Base-by-base conservation (phyloP, 345 rosid genomes). In the Boechera stricta region DNA sequence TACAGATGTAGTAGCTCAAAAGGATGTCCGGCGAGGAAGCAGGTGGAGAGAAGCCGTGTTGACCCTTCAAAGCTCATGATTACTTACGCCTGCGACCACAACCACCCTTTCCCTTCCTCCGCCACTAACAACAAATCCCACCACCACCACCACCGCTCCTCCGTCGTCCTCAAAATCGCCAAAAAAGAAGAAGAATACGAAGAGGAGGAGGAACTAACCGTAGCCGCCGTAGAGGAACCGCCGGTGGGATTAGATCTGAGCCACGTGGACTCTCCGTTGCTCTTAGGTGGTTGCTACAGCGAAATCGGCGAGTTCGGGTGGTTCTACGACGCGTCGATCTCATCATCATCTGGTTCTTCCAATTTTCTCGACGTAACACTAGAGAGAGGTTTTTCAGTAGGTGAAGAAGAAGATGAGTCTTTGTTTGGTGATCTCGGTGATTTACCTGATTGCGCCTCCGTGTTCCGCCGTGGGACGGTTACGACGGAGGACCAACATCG, bases 21-120 rank as follows among this genome's bases (percentile, higher is more conserved):
- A 75, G 95, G 95, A 12, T 90, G 95, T 73, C 95, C 92, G 12
- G 95, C 92, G 10, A 84, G 95, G 72, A 90, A 90, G 71, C 92
- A 90, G 79, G 95, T 90, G 21, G 95, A 90, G 75, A 85, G 91
- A 16, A 90, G 90, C 80, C 88, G 84, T n/a, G 69, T 79, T 74
- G 90, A 90, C 81, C 93, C 96, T 44, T 39, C 89, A 10, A 82
- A 73, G 74, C 82, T 90, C 47, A 47, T 87, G 52, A 66, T 88
- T 79, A 88, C 90, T 60, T 88, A 90, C 86, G 83, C 96, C 42
- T 81, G 80, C 76, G 90, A 90, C 35, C 96, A 87, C 78, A 88
- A 82, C 85, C 96, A 90, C 82, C 85, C 87, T 29, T 66, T 60
- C 6, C 88, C 88, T 36, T 66, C 85, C 64, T 65, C 86, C 79